These are phyloP conservation scores for Trichosporon faecale DNA, from an alignment of 1,284 basidiomycete species.

Conservation along the genomic window DNA sequence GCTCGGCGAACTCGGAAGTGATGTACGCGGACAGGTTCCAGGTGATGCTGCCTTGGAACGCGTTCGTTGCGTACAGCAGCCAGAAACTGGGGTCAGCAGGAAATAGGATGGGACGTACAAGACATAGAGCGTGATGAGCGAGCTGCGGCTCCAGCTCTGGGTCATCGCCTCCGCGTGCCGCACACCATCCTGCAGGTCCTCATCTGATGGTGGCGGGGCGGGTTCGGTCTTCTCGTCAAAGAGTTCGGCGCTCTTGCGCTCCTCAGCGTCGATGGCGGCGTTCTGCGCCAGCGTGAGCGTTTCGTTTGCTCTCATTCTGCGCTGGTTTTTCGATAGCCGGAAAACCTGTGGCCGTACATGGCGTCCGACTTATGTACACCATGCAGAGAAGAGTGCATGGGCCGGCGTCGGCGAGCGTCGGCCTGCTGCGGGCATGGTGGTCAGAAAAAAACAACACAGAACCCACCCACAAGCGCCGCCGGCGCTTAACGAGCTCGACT, in stretches of 20 bases:
- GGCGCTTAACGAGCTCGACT: background rate
- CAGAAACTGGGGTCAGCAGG: constrained; percentile 34
- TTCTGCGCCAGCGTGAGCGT: constrained; percentile 9
- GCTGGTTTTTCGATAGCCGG: background rate
- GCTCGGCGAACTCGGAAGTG: constrained; percentile 35
- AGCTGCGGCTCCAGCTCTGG: constrained; percentile 34
- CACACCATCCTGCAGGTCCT: constrained; percentile 36
- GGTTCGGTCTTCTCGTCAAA: background rate
- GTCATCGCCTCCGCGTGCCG: constrained; percentile 39
- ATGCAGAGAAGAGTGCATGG: background rate
- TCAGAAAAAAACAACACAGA: background rate
- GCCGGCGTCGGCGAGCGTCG: too few species aligned
- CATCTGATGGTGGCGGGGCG: background rate
- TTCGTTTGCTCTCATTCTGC: constrained; percentile 16
- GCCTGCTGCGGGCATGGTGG: background rate
- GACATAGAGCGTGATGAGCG: constrained; percentile 32
- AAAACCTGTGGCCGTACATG: too few species aligned
- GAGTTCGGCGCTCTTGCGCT: background rate
- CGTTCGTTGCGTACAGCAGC: constrained; percentile 42
- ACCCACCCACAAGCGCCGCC: background rate
- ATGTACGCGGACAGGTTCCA: constrained; percentile 40
- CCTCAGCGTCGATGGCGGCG: background rate
- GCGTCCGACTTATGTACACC: background rate
- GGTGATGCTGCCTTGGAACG: constrained; percentile 44
- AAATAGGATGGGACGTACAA: constrained; percentile 28